These are phyloP conservation scores for Trichosporon asahii DNA, from an alignment of 1,284 basidiomycete species.

Conservation along the genomic window DNA sequence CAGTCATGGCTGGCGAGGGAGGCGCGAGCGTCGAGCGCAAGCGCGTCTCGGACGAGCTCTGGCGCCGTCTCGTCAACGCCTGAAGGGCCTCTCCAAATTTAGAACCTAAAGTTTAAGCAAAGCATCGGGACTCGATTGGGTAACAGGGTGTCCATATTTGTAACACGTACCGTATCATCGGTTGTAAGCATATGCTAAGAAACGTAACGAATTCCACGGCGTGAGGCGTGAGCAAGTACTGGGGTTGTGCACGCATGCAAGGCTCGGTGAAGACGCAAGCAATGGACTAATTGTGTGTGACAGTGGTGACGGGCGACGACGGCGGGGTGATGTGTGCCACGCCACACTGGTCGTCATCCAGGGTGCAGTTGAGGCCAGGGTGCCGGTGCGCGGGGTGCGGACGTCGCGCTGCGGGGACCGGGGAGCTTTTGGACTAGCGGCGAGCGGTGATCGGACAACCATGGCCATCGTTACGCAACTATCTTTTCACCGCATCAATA, in stretches of 20 bases:
- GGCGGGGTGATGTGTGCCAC: slow-evolving; percentile 7
- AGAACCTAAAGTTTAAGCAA: not conserved
- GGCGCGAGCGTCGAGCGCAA: slow-evolving; percentile 59
- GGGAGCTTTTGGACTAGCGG: not conserved
- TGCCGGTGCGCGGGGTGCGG: not conserved
- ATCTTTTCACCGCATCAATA: not conserved
- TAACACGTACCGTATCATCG: slow-evolving; percentile 7
- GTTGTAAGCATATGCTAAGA: slow-evolving; percentile 7
- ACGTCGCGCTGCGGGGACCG: not conserved
- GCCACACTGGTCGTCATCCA: not conserved
- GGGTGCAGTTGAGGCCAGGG: not conserved
- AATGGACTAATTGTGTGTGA: no score
- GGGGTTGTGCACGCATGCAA: not conserved
- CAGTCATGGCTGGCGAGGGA: slow-evolving; percentile 60
- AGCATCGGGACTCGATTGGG: not conserved
- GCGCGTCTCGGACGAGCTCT: slow-evolving; percentile 25
- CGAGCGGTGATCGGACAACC: not conserved
- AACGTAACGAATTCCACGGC: not conserved
- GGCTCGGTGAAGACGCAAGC: not conserved
- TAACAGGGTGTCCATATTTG: not conserved
- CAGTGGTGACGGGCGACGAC: not conserved
- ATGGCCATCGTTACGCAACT: not conserved
- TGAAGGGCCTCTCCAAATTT: not conserved
- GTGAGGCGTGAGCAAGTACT: not conserved
- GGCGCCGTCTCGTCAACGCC: slow-evolving; percentile 17